Conservation (phyloP, 495 filamentous ascomycete species). For the Penicillium waksmanii region DNA sequence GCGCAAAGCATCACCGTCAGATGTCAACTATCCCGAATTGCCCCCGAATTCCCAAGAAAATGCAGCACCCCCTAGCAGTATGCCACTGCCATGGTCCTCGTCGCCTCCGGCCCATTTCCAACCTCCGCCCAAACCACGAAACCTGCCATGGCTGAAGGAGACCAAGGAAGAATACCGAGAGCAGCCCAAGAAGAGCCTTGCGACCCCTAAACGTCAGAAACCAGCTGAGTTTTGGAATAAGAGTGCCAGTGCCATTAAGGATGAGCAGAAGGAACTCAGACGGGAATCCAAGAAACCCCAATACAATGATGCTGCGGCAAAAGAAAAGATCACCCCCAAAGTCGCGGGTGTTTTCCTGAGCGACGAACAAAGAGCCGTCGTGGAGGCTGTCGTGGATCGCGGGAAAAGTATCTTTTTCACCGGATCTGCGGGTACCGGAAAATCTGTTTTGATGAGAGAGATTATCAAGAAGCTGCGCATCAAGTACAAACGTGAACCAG, state of each 20-base stretch:
- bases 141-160: constrained; percentile 57
- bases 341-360: constrained; percentile 72
- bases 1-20: constrained; percentile 19
- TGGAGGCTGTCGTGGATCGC: constrained; percentile 74
- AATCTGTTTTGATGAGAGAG: constrained; percentile 91
- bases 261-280: constrained; percentile 74
- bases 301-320: constrained; percentile 29
- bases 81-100: constrained; percentile 65
- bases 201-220: constrained; percentile 44
- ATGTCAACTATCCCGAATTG: constrained; percentile 47
- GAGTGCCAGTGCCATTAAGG: constrained; percentile 78
- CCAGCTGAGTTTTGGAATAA: constrained; percentile 74
- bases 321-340: constrained; percentile 31
- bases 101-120: constrained; percentile 58
- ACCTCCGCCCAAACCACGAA: constrained; percentile 53
- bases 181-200: constrained; percentile 28
- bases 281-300: constrained; percentile 60
- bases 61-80: constrained; percentile 51
- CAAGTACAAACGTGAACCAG: constrained; percentile 73
- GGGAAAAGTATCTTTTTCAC: constrained; percentile 96
- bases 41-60: constrained; percentile 41
- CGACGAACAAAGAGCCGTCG: constrained; percentile 82
- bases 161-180: constrained; percentile 33
- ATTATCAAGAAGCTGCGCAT: constrained; percentile 80
- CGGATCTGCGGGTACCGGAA: constrained; percentile 95